Evolutionary conservation across 345 rosid species (phyloP).

Genomic region (Sonneratia caseolaris): DNA sequence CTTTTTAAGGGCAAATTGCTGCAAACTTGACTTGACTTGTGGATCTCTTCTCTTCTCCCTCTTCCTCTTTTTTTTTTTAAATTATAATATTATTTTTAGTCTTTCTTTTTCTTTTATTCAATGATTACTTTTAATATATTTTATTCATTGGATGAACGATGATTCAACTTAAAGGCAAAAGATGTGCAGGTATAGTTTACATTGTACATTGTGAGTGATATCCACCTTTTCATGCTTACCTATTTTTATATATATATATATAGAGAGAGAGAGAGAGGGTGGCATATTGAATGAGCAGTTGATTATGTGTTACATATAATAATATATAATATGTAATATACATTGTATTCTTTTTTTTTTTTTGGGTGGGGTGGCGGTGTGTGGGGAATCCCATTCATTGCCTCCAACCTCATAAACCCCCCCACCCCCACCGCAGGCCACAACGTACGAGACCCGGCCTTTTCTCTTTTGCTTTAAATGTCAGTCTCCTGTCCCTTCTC

Average conservation of each 20-base stretch:
- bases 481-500: too few species aligned
- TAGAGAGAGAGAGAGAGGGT: not conserved
- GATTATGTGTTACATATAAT: too few species aligned
- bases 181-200: not conserved
- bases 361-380: too few species aligned
- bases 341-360: too few species aligned
- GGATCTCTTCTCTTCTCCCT: not conserved
- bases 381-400: too few species aligned
- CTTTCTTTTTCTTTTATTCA: not conserved
- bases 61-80: not conserved
- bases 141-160: not conserved
- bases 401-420: too few species aligned
- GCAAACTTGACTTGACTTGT: constrained; percentile 6
- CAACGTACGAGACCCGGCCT: too few species aligned
- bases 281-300: not conserved
- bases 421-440: too few species aligned
- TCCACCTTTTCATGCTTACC: not conserved
- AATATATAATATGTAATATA: too few species aligned
- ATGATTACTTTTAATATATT: not conserved
- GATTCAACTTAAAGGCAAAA: constrained; percentile 2
- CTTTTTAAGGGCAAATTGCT: constrained; percentile 1
- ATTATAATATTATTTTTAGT: not conserved
- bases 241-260: not conserved
- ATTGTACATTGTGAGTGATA: not conserved
- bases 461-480: too few species aligned